Percentiles rank a stretch among this genome's conserved stretches.
Conservation (phyloP, 2,329 filamentous ascomycete species). For the Trichoderma sp. region DNA sequence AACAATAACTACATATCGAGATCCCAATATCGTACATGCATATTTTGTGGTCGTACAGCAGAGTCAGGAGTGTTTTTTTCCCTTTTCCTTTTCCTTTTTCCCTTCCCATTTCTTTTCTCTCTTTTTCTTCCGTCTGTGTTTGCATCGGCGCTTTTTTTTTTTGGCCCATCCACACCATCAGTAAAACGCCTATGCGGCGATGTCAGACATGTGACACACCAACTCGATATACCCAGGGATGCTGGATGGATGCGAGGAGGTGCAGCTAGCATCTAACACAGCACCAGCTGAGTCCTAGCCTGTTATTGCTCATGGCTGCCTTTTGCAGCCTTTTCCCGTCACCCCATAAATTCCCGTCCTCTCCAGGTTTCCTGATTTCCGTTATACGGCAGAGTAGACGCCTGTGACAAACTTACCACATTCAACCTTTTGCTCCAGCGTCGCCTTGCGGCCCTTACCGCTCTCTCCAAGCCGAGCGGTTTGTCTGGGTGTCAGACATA, state of each 20-base stretch:
- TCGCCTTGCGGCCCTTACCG: slow-evolving; percentile 68
- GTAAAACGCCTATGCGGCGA: neutral
- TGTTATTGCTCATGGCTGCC: neutral
- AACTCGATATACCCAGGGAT: neutral
- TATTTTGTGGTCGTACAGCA: neutral
- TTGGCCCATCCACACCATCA: neutral
- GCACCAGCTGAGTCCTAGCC: slow-evolving; percentile 18
- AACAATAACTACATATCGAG: neutral
- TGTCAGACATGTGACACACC: slow-evolving; percentile 22
- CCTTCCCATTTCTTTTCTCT: neutral
- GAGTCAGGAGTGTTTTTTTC: neutral
- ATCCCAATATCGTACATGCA: slow-evolving; percentile 16
- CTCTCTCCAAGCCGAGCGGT: slow-evolving; percentile 66
- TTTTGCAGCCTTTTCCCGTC: neutral
- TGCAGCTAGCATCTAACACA: slow-evolving; percentile 9
- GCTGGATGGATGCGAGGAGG: neutral
- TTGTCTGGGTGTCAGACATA: slow-evolving; percentile 78
- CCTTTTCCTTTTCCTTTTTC: neutral
- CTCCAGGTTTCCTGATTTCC: neutral
- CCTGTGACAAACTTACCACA: slow-evolving; percentile 82
- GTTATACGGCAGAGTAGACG: slow-evolving; percentile 69
- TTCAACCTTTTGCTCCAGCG: slow-evolving; percentile 83
- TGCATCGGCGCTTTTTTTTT: neutral
- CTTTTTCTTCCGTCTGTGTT: neutral
- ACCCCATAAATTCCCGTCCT: neutral